Base-by-base conservation (phyloP, 345 rosid species). In the Citrus reticulata region DNA sequence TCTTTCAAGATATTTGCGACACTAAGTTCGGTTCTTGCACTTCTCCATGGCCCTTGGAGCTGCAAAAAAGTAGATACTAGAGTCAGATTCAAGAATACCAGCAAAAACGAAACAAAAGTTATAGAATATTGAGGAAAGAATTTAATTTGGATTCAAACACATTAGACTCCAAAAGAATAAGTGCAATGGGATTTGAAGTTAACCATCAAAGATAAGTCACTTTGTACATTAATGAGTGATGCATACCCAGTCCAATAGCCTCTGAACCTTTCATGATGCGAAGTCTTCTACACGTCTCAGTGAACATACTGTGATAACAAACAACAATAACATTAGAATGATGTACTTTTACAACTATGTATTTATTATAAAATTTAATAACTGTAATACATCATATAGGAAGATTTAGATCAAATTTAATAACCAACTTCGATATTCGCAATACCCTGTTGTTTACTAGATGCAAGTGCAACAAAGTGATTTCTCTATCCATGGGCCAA, bases 21-120 rank as follows among this genome's bases (percentile, higher is more conserved):
- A 0, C 80, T 81, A 85, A 67, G 70, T 68, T 25, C 72, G 82
- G 79, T 30, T 84, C 86, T 83, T 86, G 85, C 86, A 86, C 81
- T 88, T 88, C 82, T 83, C 89, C 84, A 78, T 73, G 61, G 87
- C 83, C 79, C 89, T 83, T 27, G 91, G 91, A 79, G 91, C 91
- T 86, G 91, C 77, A 82, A 74, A 57, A 37, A 78, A 17, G 51
- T 37, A 62, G 14, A 61, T 54, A 59, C 70, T 49, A 5, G 24
- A 68, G 67, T 65, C 77, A 76, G 14, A 13, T 68, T 54, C 13
- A 32, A 13, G 51, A 42, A 70, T 9, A 34, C 19, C 0, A 9
- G 54, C 22, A 22, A 22, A 30, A 39, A 68, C 13, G 51, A 27
- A 61, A 7, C 17, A 0, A 59, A 59, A 54, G 35, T 5, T 73